Percentiles rank a stretch among this genome's conserved stretches.
These are phyloP conservation scores for Leccinum barrowsii DNA, from an alignment of 768 basidiomycete species.

Conservation along the genomic window DNA sequence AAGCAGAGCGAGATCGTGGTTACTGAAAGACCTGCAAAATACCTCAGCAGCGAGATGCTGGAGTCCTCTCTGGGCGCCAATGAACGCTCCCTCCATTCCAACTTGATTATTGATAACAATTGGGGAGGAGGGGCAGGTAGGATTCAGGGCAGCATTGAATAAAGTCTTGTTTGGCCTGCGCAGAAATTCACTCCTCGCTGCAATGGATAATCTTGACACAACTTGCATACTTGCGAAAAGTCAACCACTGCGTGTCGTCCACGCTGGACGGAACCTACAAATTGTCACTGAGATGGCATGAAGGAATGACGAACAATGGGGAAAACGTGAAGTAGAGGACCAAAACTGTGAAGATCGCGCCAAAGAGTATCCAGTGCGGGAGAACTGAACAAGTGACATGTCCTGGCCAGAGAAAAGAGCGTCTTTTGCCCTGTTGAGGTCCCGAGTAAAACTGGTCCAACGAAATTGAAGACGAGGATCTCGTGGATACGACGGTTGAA, in stretches of 20 bases:
- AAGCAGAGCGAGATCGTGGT: conserved; percentile 13
- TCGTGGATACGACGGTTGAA: conserved; percentile 2
- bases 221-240: conserved; percentile 21
- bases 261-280: neutral
- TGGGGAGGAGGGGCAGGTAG: no score
- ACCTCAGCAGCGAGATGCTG: conserved; percentile 11
- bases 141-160: conserved; percentile 6
- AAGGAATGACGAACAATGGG: conserved; percentile 6
- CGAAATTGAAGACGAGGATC: conserved; percentile 4
- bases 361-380: conserved; percentile 13
- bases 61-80: no score
- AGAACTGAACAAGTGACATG: conserved; percentile 13
- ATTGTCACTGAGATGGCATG: neutral
- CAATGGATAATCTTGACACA: conserved; percentile 17
- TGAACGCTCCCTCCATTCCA: no score
- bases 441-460: neutral
- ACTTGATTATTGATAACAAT: no score
- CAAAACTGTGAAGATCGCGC: conserved; percentile 9
- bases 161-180: neutral
- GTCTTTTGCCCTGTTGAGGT: neutral
- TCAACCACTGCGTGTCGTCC: conserved; percentile 16
- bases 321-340: conserved; percentile 8
- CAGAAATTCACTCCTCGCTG: neutral
- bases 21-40: conserved; percentile 11
- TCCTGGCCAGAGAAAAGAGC: conserved; percentile 10